A percentile compares a stretch with the other conserved stretches of the same genome.
Conservation (phyloP, 345 rosid genomes). For the Diplotaxis tenuifolia region DNA sequence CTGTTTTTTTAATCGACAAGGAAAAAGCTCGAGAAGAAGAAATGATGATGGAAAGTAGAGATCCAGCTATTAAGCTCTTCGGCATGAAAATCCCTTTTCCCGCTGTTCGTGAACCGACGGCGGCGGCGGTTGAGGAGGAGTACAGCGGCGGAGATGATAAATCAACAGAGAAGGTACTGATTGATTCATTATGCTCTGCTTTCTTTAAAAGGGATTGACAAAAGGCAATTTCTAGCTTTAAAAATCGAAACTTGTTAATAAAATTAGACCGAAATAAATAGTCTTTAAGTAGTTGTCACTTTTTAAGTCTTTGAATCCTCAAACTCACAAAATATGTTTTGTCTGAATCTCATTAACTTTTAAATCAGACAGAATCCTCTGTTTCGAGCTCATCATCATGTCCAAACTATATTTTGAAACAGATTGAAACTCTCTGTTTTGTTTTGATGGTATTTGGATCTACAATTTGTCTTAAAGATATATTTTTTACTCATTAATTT, state of each 20-base stretch:
- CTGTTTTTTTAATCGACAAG: neutral
- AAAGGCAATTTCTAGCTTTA: neutral
- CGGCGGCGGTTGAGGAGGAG: constrained; percentile 10
- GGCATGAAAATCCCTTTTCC: constrained; percentile 66
- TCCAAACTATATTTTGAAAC: neutral
- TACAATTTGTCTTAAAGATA: constrained; percentile 6
- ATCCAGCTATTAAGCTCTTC: constrained; percentile 75
- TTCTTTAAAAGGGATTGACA: neutral
- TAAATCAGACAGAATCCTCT: neutral
- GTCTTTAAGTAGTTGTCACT: neutral
- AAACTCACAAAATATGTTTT: neutral
- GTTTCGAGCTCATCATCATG: neutral
- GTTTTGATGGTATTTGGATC: neutral
- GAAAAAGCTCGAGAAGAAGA: neutral
- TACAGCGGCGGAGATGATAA: constrained; percentile 28
- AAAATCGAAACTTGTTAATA: neutral
- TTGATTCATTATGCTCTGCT: constrained; percentile 6
- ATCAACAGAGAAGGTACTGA: constrained; percentile 51
- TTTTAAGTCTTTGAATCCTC: neutral
- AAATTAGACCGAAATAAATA: neutral
- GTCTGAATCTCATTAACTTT: constrained; percentile 8
- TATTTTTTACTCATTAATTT: neutral
- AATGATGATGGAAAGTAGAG: constrained; percentile 51
- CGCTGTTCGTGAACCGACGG: constrained; percentile 22
- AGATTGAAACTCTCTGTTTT: neutral